phyloP scores from a whole-genome alignment of 2,329 filamentous ascomycete genomes.

The Botrytis paeoniae region DNA sequence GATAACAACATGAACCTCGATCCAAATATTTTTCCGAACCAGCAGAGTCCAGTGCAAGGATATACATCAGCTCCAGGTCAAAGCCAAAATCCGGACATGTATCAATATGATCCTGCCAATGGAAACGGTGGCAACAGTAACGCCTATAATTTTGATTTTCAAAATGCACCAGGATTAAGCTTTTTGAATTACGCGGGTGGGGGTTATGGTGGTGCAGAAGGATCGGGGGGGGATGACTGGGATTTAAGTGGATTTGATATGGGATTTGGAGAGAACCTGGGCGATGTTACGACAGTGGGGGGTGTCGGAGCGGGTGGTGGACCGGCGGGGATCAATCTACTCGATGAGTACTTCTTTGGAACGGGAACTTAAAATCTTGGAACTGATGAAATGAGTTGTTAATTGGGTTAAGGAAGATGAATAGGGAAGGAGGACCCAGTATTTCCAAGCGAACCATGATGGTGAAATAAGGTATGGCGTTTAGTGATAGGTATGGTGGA shows the following conservation, averaged over 20 bases:
- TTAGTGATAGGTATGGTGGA: background rate
- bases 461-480: background rate
- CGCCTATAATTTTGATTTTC: slow-evolving; percentile 20
- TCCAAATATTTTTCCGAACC: slow-evolving; percentile 22
- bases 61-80: background rate
- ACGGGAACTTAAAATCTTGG: slow-evolving; percentile 33
- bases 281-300: slow-evolving; percentile 30
- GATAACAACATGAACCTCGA: slow-evolving; percentile 9
- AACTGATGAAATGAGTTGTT: background rate
- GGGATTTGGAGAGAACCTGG: slow-evolving; percentile 28
- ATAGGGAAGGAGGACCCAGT: background rate
- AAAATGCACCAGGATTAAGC: slow-evolving; percentile 32
- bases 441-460: background rate
- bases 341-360: slow-evolving; percentile 56
- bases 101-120: slow-evolving; percentile 19
- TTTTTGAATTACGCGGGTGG: slow-evolving; percentile 28
- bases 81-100: slow-evolving; percentile 25
- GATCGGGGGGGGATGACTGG: slow-evolving; percentile 22
- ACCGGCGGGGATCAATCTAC: slow-evolving; percentile 41
- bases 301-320: slow-evolving; percentile 31
- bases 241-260: slow-evolving; percentile 17
- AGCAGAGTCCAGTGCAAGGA: background rate
- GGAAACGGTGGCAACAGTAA: background rate
- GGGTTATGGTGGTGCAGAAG: slow-evolving; percentile 23
- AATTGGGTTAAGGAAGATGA: background rate